These are phyloP conservation scores for Heliosperma pusillum DNA, from an alignment of 148 eudicot genomes.

Conservation along the genomic window DNA sequence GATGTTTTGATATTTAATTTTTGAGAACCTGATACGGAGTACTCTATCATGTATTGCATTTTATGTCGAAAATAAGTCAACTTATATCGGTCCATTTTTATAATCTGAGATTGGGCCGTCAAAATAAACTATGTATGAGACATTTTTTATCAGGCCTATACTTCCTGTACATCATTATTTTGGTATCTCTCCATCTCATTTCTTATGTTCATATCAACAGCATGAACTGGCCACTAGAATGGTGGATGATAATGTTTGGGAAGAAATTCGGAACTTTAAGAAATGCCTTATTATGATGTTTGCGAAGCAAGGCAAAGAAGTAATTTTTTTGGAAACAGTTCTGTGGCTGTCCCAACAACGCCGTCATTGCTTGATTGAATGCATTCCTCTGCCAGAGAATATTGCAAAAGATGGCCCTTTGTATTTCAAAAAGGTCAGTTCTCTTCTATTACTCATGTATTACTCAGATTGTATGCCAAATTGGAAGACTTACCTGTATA, in stretches of 20 bases:
- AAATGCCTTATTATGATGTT: conserved; percentile 96
- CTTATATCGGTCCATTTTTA: neutral
- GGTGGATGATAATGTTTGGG: conserved; percentile 92
- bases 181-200: conserved; percentile 1
- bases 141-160: neutral
- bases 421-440: conserved; percentile 78
- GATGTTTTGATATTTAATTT: too few relatives aligned
- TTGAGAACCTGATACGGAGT: neutral
- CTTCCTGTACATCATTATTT: neutral
- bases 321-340: conserved; percentile 86
- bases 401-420: conserved; percentile 76
- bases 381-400: conserved; percentile 72
- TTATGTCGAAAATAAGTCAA: neutral
- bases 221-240: conserved; percentile 82
- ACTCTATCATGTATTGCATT: neutral
- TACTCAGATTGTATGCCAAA: neutral
- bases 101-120: neutral
- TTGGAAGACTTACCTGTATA: neutral
- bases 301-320: conserved; percentile 84
- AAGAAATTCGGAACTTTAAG: conserved; percentile 92
- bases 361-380: conserved; percentile 94
- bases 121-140: neutral
- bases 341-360: conserved; percentile 73
- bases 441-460: neutral
- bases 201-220: conserved; percentile 36